Conservation (phyloP, 192 early-diverging fungal species). For the Coemansia furcata region DNA sequence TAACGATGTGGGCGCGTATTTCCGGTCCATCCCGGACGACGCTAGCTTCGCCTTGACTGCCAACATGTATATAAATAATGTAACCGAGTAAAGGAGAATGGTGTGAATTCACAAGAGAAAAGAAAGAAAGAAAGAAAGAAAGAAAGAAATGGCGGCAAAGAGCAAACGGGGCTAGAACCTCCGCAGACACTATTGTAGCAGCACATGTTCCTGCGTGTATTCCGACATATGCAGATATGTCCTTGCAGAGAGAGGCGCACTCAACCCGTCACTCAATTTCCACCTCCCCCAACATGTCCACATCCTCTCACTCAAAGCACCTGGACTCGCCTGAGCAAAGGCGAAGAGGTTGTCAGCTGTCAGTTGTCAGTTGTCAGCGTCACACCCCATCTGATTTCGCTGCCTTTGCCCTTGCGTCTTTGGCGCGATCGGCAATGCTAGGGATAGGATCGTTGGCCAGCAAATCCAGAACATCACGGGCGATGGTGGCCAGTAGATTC, state of each 20-base stretch:
- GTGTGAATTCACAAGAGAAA: not conserved
- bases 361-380: not conserved
- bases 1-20: not conserved
- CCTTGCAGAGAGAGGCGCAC: not conserved
- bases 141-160: not conserved
- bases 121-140: not conserved
- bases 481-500: not conserved
- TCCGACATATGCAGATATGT: not conserved
- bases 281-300: not conserved
- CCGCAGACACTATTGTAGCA: not conserved
- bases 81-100: not conserved
- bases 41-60: not conserved
- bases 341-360: not conserved
- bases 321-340: not conserved
- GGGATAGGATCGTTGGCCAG: conserved; percentile 52
- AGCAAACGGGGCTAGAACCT: not conserved
- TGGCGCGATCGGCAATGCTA: conserved; percentile 53
- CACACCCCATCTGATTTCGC: not conserved
- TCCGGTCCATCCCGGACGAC: not conserved
- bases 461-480: conserved; percentile 12
- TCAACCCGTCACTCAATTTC: not conserved
- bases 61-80: not conserved
- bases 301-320: not conserved
- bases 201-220: not conserved
- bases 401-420: conserved; percentile 15